Conservation (phyloP, 768 basidiomycete species). For the Albatrellus ellisii region DNA sequence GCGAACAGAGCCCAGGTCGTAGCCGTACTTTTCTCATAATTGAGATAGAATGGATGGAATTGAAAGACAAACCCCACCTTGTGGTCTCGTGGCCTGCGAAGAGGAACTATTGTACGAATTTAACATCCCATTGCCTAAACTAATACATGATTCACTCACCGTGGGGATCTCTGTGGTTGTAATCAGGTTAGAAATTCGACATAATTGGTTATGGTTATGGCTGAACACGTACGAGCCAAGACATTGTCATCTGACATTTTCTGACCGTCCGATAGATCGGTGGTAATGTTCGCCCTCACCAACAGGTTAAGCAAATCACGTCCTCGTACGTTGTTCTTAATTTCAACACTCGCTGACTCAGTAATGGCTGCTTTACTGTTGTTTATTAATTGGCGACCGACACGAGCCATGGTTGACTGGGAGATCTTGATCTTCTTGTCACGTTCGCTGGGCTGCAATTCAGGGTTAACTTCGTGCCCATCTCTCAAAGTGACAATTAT, state of each 20-base stretch:
- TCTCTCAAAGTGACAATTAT: too few relatives aligned
- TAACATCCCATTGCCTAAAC: too few relatives aligned
- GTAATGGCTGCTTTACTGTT: constrained; percentile 32
- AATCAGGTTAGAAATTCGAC: too few relatives aligned
- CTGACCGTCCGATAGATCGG: constrained; percentile 16
- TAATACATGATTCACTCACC: too few relatives aligned
- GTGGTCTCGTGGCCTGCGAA: constrained; percentile 20
- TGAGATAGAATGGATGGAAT: background rate
- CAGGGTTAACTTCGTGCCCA: too few relatives aligned
- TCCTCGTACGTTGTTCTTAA: constrained; percentile 12
- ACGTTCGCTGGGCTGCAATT: constrained; percentile 14
- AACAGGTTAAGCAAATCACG: constrained; percentile 19
- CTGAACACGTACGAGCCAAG: constrained; percentile 14
- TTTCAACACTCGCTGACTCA: background rate
- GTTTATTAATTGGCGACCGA: constrained; percentile 34
- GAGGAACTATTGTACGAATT: constrained; percentile 15
- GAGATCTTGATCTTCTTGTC: constrained; percentile 16
- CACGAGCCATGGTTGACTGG: constrained; percentile 29
- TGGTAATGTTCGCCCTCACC: constrained; percentile 20
- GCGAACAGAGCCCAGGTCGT: constrained; percentile 23
- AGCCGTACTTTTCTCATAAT: constrained; percentile 12
- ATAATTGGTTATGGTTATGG: too few relatives aligned
- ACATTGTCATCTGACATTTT: constrained; percentile 21
- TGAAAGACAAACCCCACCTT: background rate
- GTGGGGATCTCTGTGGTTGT: constrained; percentile 41